Evolutionary conservation across 1,139 yeast genomes (phyloP).

Genomic region (Meyerozyma carpophila): DNA sequence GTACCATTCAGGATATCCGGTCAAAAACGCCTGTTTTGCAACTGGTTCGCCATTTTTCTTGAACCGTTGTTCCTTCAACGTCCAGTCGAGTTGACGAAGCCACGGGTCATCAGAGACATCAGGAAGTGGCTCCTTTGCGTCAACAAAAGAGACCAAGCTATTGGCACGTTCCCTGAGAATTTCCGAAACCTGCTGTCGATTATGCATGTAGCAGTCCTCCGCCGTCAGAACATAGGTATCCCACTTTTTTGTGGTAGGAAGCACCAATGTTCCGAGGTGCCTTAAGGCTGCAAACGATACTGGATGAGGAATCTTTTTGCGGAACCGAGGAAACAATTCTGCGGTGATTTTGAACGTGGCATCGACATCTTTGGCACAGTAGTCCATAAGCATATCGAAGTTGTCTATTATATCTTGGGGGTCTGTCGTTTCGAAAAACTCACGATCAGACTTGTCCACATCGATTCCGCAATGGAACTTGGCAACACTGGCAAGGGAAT

Average conservation of each 20-base stretch:
- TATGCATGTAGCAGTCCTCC: constrained; percentile 60
- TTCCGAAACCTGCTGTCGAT: constrained; percentile 50
- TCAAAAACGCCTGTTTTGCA: constrained; percentile 72
- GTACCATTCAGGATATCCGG: constrained; percentile 96
- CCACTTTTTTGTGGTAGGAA: constrained; percentile 82
- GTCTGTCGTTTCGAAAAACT: constrained; percentile 53
- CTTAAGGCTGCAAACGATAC: constrained; percentile 87
- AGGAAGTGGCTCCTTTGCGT: constrained; percentile 17
- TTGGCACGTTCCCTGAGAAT: constrained; percentile 59
- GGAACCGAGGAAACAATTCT: constrained; percentile 65
- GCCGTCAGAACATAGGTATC: constrained; percentile 61
- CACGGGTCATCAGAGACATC: constrained; percentile 65
- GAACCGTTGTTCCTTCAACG: constrained; percentile 50
- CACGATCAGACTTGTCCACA: constrained; percentile 65
- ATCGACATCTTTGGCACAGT: constrained; percentile 82
- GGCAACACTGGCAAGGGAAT: constrained; percentile 79
- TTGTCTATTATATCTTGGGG: constrained; percentile 51
- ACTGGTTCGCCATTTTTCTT: constrained; percentile 71
- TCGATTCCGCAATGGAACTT: constrained; percentile 68
- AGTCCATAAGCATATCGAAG: constrained; percentile 58
- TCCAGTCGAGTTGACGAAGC: constrained; percentile 90
- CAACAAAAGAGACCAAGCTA: constrained; percentile 42
- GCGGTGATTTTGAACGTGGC: constrained; percentile 70
- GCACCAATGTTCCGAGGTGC: constrained; percentile 67
- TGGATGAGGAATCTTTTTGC: constrained; percentile 79